These are phyloP conservation scores for Candida glucosophila DNA, from an alignment of 1,139 yeast species.

Conservation along the genomic window DNA sequence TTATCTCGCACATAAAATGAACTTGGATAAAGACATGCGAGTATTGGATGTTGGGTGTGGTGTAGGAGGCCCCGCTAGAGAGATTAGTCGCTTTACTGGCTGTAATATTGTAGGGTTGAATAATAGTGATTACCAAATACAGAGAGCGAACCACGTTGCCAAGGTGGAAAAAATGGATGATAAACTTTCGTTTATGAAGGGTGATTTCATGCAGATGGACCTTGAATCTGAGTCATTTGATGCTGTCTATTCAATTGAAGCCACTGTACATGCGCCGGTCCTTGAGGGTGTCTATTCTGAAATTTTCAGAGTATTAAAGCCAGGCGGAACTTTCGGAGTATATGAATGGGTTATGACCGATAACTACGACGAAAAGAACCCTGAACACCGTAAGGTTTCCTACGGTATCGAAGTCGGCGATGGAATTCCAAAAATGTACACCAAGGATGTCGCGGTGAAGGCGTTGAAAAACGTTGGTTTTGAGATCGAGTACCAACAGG, in stretches of 20 bases:
- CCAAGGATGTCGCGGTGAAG: constrained; percentile 72
- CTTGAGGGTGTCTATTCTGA: constrained; percentile 94
- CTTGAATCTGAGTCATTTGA: constrained; percentile 84
- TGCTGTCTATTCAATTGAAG: constrained; percentile 97
- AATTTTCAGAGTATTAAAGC: constrained; percentile 91
- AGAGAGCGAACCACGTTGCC: constrained; percentile 83
- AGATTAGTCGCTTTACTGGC: constrained; percentile 85
- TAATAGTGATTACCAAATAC: constrained; percentile 95
- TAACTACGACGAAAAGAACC: constrained; percentile 75
- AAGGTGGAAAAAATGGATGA: constrained; percentile 54
- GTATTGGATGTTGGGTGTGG: constrained; percentile 99
- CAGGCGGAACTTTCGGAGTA: constrained; percentile 96
- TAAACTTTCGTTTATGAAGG: constrained; percentile 82
- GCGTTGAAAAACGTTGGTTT: constrained; percentile 88
- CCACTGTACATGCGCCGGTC: constrained; percentile 96
- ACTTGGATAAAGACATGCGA: constrained; percentile 66
- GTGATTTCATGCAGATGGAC: constrained; percentile 99
- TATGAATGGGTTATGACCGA: constrained; percentile 99
- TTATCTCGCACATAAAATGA: constrained; percentile 82
- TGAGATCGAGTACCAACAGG: constrained; percentile 64
- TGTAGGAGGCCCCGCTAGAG: constrained; percentile 99
- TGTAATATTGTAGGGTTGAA: constrained; percentile 84
- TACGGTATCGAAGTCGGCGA: constrained; percentile 98
- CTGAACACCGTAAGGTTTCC: constrained; percentile 88
- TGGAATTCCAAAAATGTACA: constrained; percentile 97